Base-by-base conservation (phyloP, 2,329 filamentous ascomycete species). In the Paraphoma sp. region DNA sequence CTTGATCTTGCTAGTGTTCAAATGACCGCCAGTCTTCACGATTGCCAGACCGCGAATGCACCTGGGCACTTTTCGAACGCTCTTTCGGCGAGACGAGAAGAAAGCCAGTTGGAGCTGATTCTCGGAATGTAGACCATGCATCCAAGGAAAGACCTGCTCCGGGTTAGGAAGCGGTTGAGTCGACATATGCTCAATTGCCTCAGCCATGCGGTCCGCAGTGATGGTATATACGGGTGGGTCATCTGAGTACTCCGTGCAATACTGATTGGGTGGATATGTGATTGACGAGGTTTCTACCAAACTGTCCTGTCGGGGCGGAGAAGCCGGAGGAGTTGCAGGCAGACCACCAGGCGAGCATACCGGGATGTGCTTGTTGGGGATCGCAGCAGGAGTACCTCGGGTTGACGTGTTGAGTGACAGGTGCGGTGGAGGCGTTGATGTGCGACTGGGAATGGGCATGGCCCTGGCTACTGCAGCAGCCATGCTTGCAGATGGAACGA, bases 101-200 rank as follows among this genome's bases (percentile, higher is more conserved):
- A 97, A 98, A 6, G 90, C 86, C 59, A 95, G 85, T 71, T 99
- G 95, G 51, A 97, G 85, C 58, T 92, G 88, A 71, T 99, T 99
- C 59, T 90, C 87, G 0, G 91, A 89, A 70, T 98, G 93, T 41
- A 98, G 80, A 23, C 95, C 95, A 78, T 99, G 95, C 23, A 97
- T 83, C 95, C 95, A 99, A 2, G 95, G 95, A 70, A 98, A 99
- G 59, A 98, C 91, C 58, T 88, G 84, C n/a, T 89, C 86, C 0
- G 95, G 88, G 53, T 94, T 88, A 6, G 95, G 94, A 23, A 98
- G 82, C 1, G 93, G 89, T 70, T 96, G 92, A 2, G 87, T 85
- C 3, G 94, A 86, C 56, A 87, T 81, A 68, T 93, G 86, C 62
- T 96, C 87, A 33, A 98, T 73, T 1, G 94, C 92, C 45, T 87